A percentile compares a stretch with the other conserved stretches of the same genome.
Evolutionary conservation across 1,284 basidiomycete species (phyloP).

Genomic region (Mrakiaceae sp.): DNA sequence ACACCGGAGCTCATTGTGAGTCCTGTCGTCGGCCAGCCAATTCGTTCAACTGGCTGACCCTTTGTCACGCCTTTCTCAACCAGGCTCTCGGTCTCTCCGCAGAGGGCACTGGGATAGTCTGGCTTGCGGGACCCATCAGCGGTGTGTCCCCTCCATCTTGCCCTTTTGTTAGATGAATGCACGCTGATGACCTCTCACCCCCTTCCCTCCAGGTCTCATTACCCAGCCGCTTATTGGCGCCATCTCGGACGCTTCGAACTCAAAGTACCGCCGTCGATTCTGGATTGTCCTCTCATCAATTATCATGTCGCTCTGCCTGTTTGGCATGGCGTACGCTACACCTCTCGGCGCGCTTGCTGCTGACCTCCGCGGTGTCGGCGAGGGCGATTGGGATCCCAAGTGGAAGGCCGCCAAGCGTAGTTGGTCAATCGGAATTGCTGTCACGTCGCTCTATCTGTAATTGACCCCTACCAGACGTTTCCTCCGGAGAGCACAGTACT

Average conservation of each 20-base stretch:
- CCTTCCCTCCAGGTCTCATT: slow-evolving; percentile 59
- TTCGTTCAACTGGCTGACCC: neutral
- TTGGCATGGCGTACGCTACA: slow-evolving; percentile 69
- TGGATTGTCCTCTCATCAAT: slow-evolving; percentile 77
- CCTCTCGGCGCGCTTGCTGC: slow-evolving; percentile 63
- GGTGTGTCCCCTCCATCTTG: neutral
- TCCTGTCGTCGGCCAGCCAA: neutral
- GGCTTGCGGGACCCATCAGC: slow-evolving; percentile 63
- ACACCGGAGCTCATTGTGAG: slow-evolving; percentile 13
- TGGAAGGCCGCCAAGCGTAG: slow-evolving; percentile 47
- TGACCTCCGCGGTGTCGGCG: slow-evolving; percentile 57
- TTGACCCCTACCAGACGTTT: too few relatives aligned
- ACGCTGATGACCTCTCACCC: slow-evolving; percentile 15
- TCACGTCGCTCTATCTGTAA: slow-evolving; percentile 67
- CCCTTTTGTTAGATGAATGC: neutral
- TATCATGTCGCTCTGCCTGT: slow-evolving; percentile 44
- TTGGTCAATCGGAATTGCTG: slow-evolving; percentile 69
- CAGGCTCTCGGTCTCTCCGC: slow-evolving; percentile 70
- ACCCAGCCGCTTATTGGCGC: slow-evolving; percentile 94
- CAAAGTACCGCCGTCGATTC: slow-evolving; percentile 74
- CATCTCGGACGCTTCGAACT: slow-evolving; percentile 82
- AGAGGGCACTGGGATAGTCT: slow-evolving; percentile 82
- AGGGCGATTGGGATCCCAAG: slow-evolving; percentile 81
- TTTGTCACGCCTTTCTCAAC: neutral
- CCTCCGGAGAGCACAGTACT: too few relatives aligned